Evolutionary conservation across 2,329 filamentous ascomycete genomes (phyloP), one percentile per base, ranked within the genome.

Genomic region (Coleophoma eucalyptorum): DNA sequence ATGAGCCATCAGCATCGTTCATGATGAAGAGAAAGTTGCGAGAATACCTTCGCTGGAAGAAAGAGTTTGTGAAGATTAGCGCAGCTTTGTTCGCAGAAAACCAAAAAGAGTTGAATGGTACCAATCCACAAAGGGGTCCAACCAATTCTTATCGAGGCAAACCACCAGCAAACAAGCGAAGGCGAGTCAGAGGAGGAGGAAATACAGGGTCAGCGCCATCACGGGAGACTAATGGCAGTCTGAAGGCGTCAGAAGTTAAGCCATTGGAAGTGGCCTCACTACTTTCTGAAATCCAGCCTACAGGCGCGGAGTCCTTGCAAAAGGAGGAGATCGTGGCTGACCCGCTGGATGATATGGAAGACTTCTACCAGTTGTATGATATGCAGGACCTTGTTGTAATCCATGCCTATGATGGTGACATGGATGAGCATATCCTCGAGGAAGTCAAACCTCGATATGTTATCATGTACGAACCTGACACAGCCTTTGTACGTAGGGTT

Each of bases 401-500:
- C 16, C 94, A 97, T 67, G 88, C 94, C 1, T 99, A 96, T 66
- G 91, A 96, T 53, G 92, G 92, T 11, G 94, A 97, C 65, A 87
- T 93, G 73, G 94, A 99, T 67, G 94, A 97, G 65, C 90, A 96
- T 66, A 80, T 97, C n/a, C 79, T 99, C 1, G 93, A 99, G 67
- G 94, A 99, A 69, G 79, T 94, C 51, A 91, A 89, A 63, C 94
- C 94, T 33, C 85, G 89, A 53, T 97, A 97, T 68, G 90, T 99
- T 52, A 88, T 99, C 72, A 97, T 99, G 94, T 99, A 97, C 69
- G 94, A 97, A 66, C 93, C 94, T 1, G 91, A 97, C 58, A 84
- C 93, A 3, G 86, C 93, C 3, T 99, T 99, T 67, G 96, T 97
- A 62, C 84, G 94, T 13, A 80, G 93, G 35, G 87, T 99, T 18